Evolutionary conservation across 306 rosid species (phyloP).

Genomic region (Ziziphus jujuba): DNA sequence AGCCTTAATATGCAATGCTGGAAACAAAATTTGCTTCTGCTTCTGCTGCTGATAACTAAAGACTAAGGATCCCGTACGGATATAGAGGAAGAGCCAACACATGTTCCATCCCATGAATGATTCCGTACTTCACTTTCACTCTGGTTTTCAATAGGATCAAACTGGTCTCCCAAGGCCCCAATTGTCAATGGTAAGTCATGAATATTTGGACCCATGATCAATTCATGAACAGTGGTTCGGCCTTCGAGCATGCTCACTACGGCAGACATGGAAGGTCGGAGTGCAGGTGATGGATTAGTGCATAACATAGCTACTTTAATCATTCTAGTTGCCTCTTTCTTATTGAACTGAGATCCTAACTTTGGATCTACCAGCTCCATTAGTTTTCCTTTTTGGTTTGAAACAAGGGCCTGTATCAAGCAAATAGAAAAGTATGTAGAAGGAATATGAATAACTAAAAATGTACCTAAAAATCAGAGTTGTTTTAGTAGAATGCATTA

Average conservation of each 20-base stretch:
- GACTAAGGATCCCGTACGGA: too few relatives aligned
- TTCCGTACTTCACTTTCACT: not conserved
- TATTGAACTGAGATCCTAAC: conserved; percentile 40
- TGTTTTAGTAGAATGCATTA: too few relatives aligned
- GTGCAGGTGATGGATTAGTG: conserved; percentile 44
- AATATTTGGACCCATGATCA: not conserved
- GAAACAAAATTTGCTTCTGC: too few relatives aligned
- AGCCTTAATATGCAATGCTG: too few relatives aligned
- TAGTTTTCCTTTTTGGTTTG: conserved; percentile 25
- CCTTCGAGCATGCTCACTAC: conserved; percentile 73
- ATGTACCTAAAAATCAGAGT: too few relatives aligned
- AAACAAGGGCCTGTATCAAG: too few relatives aligned
- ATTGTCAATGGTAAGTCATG: not conserved
- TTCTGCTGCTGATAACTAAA: too few relatives aligned
- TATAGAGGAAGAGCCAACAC: too few relatives aligned
- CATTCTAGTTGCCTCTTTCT: conserved; percentile 42
- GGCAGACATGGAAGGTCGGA: conserved; percentile 61
- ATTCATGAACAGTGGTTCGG: conserved; percentile 35
- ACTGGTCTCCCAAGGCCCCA: not conserved
- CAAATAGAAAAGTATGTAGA: too few relatives aligned
- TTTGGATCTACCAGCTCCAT: conserved; percentile 53
- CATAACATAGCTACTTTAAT: conserved; percentile 59
- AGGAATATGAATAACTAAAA: too few relatives aligned
- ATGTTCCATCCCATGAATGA: too few relatives aligned
- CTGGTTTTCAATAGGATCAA: not conserved